phyloP scores from a whole-genome alignment of 148 eudicot genomes.

The Camellia granthamiana region DNA sequence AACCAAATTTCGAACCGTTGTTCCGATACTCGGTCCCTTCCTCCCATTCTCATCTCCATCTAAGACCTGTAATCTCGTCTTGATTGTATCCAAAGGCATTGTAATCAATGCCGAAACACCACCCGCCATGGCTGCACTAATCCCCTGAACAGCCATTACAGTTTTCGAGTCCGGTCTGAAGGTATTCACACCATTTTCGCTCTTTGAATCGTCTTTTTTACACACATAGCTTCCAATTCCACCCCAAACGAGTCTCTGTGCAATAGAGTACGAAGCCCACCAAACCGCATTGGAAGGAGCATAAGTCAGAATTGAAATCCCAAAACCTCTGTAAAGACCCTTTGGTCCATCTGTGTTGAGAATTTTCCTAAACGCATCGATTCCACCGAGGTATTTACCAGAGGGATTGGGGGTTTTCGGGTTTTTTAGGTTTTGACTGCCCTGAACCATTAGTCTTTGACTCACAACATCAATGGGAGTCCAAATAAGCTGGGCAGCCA shows the following conservation, averaged over 20 bases:
- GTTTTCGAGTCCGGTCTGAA: constrained; percentile 48
- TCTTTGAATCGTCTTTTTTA: constrained; percentile 25
- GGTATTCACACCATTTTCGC: constrained; percentile 10
- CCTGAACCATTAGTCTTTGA: constrained; percentile 82
- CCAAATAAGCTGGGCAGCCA: constrained; percentile 90
- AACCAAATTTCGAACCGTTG: constrained; percentile 50
- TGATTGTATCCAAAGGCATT: constrained; percentile 66
- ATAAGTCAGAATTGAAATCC: constrained; percentile 63
- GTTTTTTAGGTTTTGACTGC: constrained; percentile 13
- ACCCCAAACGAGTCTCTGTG: constrained; percentile 58
- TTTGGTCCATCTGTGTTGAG: constrained; percentile 49
- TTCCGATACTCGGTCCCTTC: constrained; percentile 44
- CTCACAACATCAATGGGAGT: constrained; percentile 85
- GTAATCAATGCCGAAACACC: constrained; percentile 58
- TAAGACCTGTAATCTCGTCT: constrained; percentile 60
- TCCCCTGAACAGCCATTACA: constrained; percentile 60
- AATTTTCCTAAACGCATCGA: constrained; percentile 72
- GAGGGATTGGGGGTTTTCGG: constrained; percentile 3
- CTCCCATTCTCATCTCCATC: constrained; percentile 49
- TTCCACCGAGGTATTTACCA: constrained; percentile 45
- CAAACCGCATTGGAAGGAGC: constrained; percentile 69
- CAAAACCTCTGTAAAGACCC: constrained; percentile 68
- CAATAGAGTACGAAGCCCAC: constrained; percentile 68
- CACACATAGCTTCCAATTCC: constrained; percentile 37
- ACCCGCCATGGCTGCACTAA: constrained; percentile 63